phyloP scores from a whole-genome alignment of 106 monocot genomes.

The Ottelia alismoides region DNA sequence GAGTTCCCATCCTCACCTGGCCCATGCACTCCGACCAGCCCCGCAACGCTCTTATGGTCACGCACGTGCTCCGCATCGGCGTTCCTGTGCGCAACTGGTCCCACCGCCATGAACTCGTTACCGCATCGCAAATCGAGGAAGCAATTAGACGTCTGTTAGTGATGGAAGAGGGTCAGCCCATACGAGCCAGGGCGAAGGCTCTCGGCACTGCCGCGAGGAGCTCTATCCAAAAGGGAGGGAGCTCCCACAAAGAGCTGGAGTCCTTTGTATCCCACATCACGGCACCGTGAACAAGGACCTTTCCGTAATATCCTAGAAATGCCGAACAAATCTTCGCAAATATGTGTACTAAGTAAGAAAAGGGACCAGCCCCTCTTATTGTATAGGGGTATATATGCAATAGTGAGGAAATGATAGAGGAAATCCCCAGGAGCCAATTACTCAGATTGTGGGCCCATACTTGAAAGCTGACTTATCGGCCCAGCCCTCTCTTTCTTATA shows the following conservation, averaged over 20 bases:
- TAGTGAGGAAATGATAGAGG: too few species aligned
- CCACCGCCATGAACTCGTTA: conserved; percentile 3
- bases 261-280: conserved; percentile 9
- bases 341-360: too few species aligned
- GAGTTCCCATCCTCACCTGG: conserved; percentile 17
- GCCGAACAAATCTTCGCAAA: too few species aligned
- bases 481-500: too few species aligned
- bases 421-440: too few species aligned
- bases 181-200: conserved; percentile 4
- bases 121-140: conserved; percentile 2
- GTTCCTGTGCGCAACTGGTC: conserved; percentile 5
- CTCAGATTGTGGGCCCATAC: too few species aligned
- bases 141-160: conserved; percentile 1
- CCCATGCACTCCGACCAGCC: conserved; percentile 29
- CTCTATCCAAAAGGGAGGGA: not conserved
- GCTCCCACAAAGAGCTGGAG: not conserved
- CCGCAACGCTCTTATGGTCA: conserved; percentile 15
- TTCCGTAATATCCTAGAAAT: too few species aligned
- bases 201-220: conserved; percentile 1
- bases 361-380: too few species aligned
- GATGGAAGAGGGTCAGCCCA: conserved; percentile 7
- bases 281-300: not conserved
- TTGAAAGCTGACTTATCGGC: too few species aligned
- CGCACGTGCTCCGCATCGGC: conserved; percentile 7
- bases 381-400: too few species aligned